phyloP scores from a whole-genome alignment of 129 eudicot species.

The Erigeron canadensis region DNA sequence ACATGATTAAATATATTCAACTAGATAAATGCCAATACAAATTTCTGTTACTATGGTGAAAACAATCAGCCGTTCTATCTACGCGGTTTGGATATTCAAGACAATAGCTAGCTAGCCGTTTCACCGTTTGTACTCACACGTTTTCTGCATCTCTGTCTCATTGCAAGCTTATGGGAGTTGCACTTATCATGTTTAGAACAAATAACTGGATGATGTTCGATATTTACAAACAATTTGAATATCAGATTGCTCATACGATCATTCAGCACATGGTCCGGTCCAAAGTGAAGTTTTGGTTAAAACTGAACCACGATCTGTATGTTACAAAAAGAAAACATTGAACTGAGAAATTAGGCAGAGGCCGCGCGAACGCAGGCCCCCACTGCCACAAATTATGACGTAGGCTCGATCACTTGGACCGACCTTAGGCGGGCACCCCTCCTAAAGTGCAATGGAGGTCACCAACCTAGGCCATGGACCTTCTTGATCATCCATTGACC shows the following conservation, averaged over 20 bases:
- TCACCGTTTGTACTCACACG: no score
- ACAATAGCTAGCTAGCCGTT: constrained; percentile 9
- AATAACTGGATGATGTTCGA: no score
- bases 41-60: constrained; percentile 11
- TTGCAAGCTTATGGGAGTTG: neutral
- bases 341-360: neutral
- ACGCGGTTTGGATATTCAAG: constrained; percentile 17
- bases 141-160: neutral
- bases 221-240: neutral
- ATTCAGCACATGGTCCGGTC: neutral
- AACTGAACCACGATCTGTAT: no score
- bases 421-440: constrained; percentile 33
- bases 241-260: neutral
- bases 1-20: constrained; percentile 27
- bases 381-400: constrained; percentile 49
- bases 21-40: constrained; percentile 18
- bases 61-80: constrained; percentile 35
- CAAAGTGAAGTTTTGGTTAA: no score
- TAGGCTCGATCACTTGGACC: constrained; percentile 38
- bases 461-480: constrained; percentile 3
- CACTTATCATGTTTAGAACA: neutral
- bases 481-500: constrained; percentile 3
- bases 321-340: neutral
- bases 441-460: constrained; percentile 9
- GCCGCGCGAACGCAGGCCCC: constrained; percentile 55